Conservation (phyloP, 257 asterid genomes). For the Nicotiana sylvestris region DNA sequence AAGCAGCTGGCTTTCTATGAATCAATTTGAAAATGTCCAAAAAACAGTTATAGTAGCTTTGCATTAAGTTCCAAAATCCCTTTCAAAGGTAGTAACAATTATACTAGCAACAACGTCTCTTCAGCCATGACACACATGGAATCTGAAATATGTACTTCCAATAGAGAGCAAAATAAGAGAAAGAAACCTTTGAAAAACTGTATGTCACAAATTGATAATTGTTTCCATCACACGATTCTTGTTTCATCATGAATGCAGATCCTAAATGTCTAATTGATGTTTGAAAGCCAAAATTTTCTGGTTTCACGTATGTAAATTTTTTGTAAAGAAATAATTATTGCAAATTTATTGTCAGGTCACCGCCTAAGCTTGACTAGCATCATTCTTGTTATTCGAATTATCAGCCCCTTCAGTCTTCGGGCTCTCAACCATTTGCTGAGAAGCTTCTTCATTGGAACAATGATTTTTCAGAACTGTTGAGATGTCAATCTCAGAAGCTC, state of each 20-base stretch:
- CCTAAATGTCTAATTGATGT: background rate
- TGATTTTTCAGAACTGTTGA: conserved; percentile 67
- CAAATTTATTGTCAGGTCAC: background rate
- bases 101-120: background rate
- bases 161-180: background rate
- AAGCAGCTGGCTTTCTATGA: background rate
- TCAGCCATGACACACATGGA: background rate
- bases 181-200: background rate
- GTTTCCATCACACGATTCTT: background rate
- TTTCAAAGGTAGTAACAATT: background rate
- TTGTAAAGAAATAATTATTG: background rate
- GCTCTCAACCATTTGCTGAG: conserved; percentile 32
- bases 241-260: conserved; percentile 1
- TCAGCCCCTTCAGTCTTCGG: conserved; percentile 8
- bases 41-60: background rate
- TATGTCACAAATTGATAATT: background rate
- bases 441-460: conserved; percentile 56
- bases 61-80: background rate
- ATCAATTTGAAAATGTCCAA: background rate
- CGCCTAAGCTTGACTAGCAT: background rate
- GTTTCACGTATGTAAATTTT: background rate
- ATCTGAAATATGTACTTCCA: background rate
- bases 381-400: conserved; percentile 9
- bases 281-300: conserved; percentile 6
- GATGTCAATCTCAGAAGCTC: conserved; percentile 87